Conservation (phyloP, 768 basidiomycete genomes). For the Pholiota conissans region DNA sequence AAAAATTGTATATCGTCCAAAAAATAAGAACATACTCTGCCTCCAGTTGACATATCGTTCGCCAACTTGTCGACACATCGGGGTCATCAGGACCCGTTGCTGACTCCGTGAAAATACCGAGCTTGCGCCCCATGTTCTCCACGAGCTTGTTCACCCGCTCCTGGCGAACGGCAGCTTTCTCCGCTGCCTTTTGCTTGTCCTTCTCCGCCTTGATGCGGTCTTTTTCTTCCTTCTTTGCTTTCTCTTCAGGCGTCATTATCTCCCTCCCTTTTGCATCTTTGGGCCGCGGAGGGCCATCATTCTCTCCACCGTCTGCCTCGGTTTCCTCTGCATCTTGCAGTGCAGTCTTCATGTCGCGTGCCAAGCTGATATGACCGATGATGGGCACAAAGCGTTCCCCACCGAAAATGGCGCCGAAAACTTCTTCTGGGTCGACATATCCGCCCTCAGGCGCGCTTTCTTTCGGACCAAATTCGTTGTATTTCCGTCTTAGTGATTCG, state of each 20-base stretch:
- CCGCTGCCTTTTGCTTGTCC: slow-evolving; percentile 60
- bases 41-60: slow-evolving; percentile 76
- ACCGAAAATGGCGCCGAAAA: slow-evolving; percentile 84
- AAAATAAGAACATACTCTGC: slow-evolving; percentile 59
- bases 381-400: slow-evolving; percentile 85
- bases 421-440: slow-evolving; percentile 84
- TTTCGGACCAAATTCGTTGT: slow-evolving; percentile 89
- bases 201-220: slow-evolving; percentile 68
- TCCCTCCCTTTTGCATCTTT: slow-evolving; percentile 54
- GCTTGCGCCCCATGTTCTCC: slow-evolving; percentile 76
- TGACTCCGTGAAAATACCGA: slow-evolving; percentile 86
- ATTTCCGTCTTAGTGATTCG: slow-evolving; percentile 71
- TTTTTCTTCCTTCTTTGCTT: slow-evolving; percentile 72
- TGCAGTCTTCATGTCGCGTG: slow-evolving; percentile 90
- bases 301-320: slow-evolving; percentile 44
- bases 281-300: slow-evolving; percentile 41
- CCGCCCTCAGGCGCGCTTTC: slow-evolving; percentile 84
- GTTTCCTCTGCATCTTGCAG: slow-evolving; percentile 84
- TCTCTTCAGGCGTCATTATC: slow-evolving; percentile 68
- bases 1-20: background rate
- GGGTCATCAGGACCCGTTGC: slow-evolving; percentile 67
- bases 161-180: slow-evolving; percentile 82
- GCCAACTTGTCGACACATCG: slow-evolving; percentile 72
- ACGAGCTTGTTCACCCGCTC: slow-evolving; percentile 77
- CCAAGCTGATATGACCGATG: slow-evolving; percentile 86